These are phyloP conservation scores for Beauveria sp. DNA, from an alignment of 2,329 filamentous ascomycete species.

Conservation along the genomic window DNA sequence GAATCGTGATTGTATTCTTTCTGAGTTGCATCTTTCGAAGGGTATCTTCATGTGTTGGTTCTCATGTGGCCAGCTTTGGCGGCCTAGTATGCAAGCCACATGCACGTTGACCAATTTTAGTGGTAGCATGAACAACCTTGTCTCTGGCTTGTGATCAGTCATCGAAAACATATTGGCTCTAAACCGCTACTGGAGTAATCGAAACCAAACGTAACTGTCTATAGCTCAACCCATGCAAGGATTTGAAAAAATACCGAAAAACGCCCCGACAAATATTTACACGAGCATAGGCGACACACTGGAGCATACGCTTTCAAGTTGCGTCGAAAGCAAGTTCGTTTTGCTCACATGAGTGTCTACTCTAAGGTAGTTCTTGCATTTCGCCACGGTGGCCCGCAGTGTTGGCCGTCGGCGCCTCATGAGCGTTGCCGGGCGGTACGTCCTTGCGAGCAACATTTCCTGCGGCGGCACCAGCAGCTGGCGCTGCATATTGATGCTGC, in stretches of 20 bases:
- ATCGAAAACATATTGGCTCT: no score
- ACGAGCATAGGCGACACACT: background rate
- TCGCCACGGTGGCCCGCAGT: constrained; percentile 8
- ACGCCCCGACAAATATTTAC: background rate
- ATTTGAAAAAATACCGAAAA: background rate
- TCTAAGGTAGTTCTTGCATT: constrained; percentile 6
- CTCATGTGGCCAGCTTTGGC: no score
- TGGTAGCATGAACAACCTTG: no score
- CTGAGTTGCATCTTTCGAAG: no score
- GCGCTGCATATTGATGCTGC: constrained; percentile 2
- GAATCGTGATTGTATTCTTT: no score
- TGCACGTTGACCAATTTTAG: no score
- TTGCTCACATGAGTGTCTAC: background rate
- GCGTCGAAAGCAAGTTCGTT: background rate
- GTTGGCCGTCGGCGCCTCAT: constrained; percentile 7
- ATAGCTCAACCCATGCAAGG: background rate
- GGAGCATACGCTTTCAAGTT: background rate
- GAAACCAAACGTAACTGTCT: background rate
- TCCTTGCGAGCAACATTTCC: background rate
- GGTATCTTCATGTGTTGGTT: no score
- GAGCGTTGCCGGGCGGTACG: background rate
- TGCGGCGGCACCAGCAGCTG: background rate
- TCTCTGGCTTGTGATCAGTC: no score
- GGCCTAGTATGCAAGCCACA: no score
- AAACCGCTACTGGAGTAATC: no score